phyloP scores from a whole-genome alignment of 805 yeast species.

The Yarrowia keelungensis region DNA sequence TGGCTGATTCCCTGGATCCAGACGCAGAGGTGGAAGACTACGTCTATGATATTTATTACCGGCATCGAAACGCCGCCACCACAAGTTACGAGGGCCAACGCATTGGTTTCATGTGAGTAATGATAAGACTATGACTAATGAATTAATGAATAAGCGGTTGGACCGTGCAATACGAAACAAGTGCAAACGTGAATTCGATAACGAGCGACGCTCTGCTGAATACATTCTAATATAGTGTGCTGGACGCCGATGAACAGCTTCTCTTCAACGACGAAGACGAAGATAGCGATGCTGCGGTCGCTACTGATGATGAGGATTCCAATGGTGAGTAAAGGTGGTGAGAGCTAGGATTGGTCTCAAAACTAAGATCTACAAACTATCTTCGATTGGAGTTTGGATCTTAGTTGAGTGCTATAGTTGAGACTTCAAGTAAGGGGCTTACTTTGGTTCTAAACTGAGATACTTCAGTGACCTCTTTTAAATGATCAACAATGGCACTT shows the following conservation, averaged over 20 bases:
- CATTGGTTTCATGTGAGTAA: conserved; percentile 63
- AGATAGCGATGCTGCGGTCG: conserved; percentile 44
- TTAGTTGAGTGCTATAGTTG: too few species aligned
- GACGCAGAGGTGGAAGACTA: conserved; percentile 63
- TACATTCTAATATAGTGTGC: conserved; percentile 39
- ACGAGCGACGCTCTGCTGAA: too few species aligned
- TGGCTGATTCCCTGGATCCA: conserved; percentile 13
- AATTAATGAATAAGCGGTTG: background rate
- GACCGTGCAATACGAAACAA: background rate
- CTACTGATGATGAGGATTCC: conserved; percentile 53
- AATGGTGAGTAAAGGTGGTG: conserved; percentile 43
- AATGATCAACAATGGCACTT: too few species aligned
- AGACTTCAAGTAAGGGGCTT: too few species aligned
- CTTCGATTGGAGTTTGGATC: too few species aligned
- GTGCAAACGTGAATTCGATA: too few species aligned
- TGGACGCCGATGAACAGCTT: conserved; percentile 45
- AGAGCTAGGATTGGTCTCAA: too few species aligned
- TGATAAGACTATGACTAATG: conserved; percentile 14
- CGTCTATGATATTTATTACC: conserved; percentile 88
- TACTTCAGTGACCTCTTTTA: too few species aligned
- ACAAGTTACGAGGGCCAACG: conserved; percentile 52
- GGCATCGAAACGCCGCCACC: conserved; percentile 60
- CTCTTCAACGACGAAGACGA: conserved; percentile 54
- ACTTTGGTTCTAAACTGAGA: too few species aligned
- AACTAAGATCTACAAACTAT: too few species aligned